Base-by-base conservation (phyloP, 768 basidiomycete species). In the Leucocoprinus birnbaumii region DNA sequence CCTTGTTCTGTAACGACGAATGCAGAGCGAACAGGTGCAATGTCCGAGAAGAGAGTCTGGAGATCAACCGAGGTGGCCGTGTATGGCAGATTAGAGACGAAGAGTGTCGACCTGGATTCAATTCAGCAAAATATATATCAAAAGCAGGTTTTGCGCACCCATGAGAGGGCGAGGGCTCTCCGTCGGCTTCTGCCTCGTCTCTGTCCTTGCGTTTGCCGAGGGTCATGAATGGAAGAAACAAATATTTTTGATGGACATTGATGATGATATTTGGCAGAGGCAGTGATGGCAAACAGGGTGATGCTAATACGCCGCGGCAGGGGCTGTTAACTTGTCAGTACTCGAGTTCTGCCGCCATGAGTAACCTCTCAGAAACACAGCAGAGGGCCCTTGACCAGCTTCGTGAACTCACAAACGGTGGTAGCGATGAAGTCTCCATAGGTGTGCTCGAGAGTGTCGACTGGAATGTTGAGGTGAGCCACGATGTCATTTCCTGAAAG, bases 21-120 rank as follows among this genome's bases (percentile, higher is more conserved):
- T 0, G 94, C 95, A 18, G 89, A 87, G 35, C 94, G 83, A 14
- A 99, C 90, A 25, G 97, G 97, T 0, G 94, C 97, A 59, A 97
- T 83, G 68, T 95, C 93, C 6, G 95, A 98, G 74, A 98, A 97
- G 19, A 95, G 81, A 0, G 94, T 94, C 62, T 91, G 84, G 25
- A 98, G 77, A 70, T 97, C 94, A 45, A 86, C 86, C 6, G 92
- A 91, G 8, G 97, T 98, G 54, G 87, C 91, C 40, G 85, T 83
- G 67, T 91, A 95, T 0, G 96, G 93, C 37, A 99, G 74, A 72
- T 94, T 94, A 9, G 93, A 94, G 51, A 98, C 86, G 70, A 98
- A 98, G 53, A 98, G 73, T 0, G 94, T 98, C 16, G 92, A 83
- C 31, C 90, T 89, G 55, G 26, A 34, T 16, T 3, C 11, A 38